Base-by-base conservation (phyloP, 2,329 filamentous ascomycete genomes). In the Fusarium clavum region DNA sequence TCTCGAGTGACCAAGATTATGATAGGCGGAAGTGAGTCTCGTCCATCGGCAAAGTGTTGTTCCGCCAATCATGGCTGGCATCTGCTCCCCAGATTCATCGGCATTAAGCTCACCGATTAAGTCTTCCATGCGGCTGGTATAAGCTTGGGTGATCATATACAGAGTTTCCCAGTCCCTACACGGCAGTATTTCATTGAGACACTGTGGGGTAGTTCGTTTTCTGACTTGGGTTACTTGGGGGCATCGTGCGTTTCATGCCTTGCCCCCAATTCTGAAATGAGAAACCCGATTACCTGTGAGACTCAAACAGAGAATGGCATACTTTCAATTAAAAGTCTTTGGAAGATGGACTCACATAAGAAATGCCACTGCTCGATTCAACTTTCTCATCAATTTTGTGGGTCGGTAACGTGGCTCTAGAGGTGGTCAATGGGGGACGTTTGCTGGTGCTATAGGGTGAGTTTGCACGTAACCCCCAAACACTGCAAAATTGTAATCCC, bases 61-160 rank as follows among this genome's bases (percentile, higher is more conserved):
- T 20, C 20, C 52, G 14, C 12, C 38, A 55, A 55, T 25, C 20
- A 24, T 0, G 2, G 6, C 4, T 5, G 3, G 2, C 8, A 7
- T 22, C 16, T 2, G 1, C 12, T 40, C 54, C 30, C 44, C 54
- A 24, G 54, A 49, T 4, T 13, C 6, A 22, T 6, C 7, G 14
- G 14, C 16, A 22, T 32, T 51, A 49, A 57, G n/a, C 54, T 57
- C 30, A n/a, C 44, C n/a, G 44, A 51, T 57, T 30, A 10, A 49
- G 22, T 57, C 32, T 16, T 49, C 14, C 18, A 48, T 11, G 29
- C 3, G 22, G 53, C 30, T 34, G 14, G 29, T 14, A 27, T 40
- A 49, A 40, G 30, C 8, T 22, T 24, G n/a, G 14, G 14, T 11
- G 12, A 45, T 30, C 54, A n/a, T 51, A 8, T 40, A 12, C 10